Conservation (phyloP, 192 early-diverging fungal genomes). For the Linnemannia zychae region DNA sequence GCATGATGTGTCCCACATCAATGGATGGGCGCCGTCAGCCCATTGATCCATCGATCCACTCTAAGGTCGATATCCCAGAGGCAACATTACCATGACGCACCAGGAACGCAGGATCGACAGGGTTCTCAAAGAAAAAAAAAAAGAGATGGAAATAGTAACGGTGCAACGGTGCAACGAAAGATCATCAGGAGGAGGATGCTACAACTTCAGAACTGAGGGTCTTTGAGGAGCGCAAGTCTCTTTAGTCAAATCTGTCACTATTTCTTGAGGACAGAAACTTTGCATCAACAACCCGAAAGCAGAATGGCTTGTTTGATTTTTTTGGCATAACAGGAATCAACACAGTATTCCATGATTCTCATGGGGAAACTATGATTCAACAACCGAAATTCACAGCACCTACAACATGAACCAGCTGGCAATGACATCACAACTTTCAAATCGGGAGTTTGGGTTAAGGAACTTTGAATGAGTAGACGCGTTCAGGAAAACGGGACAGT, state of each 20-base stretch:
- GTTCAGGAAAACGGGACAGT: not conserved
- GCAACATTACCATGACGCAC: not conserved
- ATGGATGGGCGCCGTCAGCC: not conserved
- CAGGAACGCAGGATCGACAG: not conserved
- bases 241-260: too few relatives aligned
- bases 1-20: not conserved
- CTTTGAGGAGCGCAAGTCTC: too few relatives aligned
- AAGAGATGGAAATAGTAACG: not conserved
- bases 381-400: not conserved
- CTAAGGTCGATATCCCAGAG: not conserved
- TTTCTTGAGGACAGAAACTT: too few relatives aligned
- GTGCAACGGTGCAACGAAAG: too few relatives aligned
- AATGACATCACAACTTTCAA: not conserved
- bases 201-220: too few relatives aligned
- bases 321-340: not conserved
- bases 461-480: not conserved
- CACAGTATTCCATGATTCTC: not conserved
- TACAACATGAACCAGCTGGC: not conserved
- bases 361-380: conserved; percentile 11
- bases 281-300: too few relatives aligned
- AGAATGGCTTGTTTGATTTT: too few relatives aligned
- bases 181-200: too few relatives aligned
- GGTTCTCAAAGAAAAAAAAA: not conserved
- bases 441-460: not conserved
- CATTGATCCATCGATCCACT: not conserved